Base-by-base conservation (phyloP, 768 basidiomycete species). In the Mycena filopes region DNA sequence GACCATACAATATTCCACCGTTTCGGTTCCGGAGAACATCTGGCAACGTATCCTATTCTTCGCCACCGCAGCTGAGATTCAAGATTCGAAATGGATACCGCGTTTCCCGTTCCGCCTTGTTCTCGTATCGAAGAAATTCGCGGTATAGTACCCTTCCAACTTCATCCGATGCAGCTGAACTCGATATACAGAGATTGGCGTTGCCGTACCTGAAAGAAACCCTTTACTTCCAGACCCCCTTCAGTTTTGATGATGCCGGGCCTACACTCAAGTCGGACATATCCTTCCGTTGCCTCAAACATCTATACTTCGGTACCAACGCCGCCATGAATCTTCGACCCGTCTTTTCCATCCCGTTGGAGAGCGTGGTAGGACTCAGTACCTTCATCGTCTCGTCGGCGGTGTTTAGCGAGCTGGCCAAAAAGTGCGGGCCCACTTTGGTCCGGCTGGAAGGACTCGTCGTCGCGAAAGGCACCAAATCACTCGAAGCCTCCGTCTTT, bases 91-190 rank as follows among this genome's bases (percentile, higher is more conserved):
- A 7, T 28, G 33, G 28, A 18, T 21, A 15, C 4, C 43, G n/a
- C 16, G 54, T 33, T 9, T 55, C 0, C 60, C 42, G 18, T 49
- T 53, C 13, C 49, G 56, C 9, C 13, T 65, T 12, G 38, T 53
- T 20, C 43, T 58, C 23, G 66, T 63, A 2, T 67, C 60, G 13
- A 63, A 67, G 36, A 48, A 36, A 51, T 67, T 67, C 50, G 56
- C 61, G 21, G 66, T 67, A 51, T n/a, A 58, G 29, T 18, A 33
- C 12, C 16, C 16, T 36, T 25, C 28, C 2, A 2, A 25, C 13
- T 18, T n/a, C 18, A 3, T 40, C 28, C n/a, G 36, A 23, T 23
- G 38, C 12, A 43, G 15, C 31, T 61, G 41, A 50, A n/a, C 10
- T 11, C 29, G 33, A 26, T 36, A n/a, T 25, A 23, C 33, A 66